Evolutionary conservation across 208 protist genomes (phyloP).

Genomic region (Crithidia acanthocephali): DNA sequence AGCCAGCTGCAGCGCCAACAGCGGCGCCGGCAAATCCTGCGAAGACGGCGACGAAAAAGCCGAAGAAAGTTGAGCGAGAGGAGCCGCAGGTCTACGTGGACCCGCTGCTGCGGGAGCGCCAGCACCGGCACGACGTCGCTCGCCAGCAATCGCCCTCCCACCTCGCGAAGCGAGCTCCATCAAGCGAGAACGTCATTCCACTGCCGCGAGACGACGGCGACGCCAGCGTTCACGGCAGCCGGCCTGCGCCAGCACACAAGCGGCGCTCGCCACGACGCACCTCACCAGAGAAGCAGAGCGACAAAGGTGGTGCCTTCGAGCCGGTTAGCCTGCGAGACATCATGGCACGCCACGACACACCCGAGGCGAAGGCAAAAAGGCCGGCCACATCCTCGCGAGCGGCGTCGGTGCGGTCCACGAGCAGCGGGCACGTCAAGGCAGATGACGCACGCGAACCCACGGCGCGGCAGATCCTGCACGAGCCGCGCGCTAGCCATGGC

Average conservation of each 20-base stretch:
- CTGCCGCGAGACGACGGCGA: neutral
- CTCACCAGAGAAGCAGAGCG: neutral
- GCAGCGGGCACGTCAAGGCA: neutral
- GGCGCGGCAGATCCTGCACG: neutral
- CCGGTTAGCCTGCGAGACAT: constrained; percentile 29
- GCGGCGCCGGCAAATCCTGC: neutral
- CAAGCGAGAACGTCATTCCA: neutral
- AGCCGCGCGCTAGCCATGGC: neutral
- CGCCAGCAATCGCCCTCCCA: constrained; percentile 14
- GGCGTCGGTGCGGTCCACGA: neutral
- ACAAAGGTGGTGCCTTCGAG: neutral
- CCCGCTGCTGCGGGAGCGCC: constrained; percentile 26
- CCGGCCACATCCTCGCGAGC: neutral
- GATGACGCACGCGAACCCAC: neutral
- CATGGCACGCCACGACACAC: constrained; percentile 22
- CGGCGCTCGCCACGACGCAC: neutral
- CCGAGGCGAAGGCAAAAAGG: neutral
- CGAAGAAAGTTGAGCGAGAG: neutral
- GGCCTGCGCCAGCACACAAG: neutral
- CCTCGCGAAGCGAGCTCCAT: neutral
- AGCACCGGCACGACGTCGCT: constrained; percentile 19
- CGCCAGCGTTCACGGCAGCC: neutral
- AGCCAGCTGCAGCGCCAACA: neutral
- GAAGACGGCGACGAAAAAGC: neutral
- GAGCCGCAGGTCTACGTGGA: constrained; percentile 34